Conservation (phyloP, 2,329 filamentous ascomycete species). For the Paraphoma sp. region DNA sequence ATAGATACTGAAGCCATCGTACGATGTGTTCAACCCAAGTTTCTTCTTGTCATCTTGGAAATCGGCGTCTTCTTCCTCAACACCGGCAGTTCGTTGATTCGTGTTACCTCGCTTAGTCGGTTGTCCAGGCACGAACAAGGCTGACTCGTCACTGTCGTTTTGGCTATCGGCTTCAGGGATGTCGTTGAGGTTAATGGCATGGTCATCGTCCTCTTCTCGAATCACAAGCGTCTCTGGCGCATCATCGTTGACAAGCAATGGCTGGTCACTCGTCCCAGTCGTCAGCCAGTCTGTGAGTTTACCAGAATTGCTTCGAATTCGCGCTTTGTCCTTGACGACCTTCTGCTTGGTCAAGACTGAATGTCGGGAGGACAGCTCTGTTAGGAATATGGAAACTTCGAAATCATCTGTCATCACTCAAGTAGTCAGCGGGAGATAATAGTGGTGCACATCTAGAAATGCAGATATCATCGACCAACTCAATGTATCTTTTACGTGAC, state of each 20-base stretch:
- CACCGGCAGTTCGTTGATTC: slow-evolving; percentile 17
- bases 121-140: slow-evolving; percentile 30
- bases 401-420: slow-evolving; percentile 76
- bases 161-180: slow-evolving; percentile 58
- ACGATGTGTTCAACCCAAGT: slow-evolving; percentile 80
- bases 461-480: no score
- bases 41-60: slow-evolving; percentile 89
- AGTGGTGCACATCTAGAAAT: neutral
- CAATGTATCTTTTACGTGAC: neutral
- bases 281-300: slow-evolving; percentile 57
- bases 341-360: slow-evolving; percentile 87
- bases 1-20: slow-evolving; percentile 96
- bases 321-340: slow-evolving; percentile 60
- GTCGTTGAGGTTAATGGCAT: slow-evolving; percentile 56
- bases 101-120: slow-evolving; percentile 25
- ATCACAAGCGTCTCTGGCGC: slow-evolving; percentile 55
- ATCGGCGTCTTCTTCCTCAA: slow-evolving; percentile 28
- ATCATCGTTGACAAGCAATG: slow-evolving; percentile 50
- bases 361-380: slow-evolving; percentile 83
- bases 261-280: slow-evolving; percentile 48
- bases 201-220: slow-evolving; percentile 66
- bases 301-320: slow-evolving; percentile 53
- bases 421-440: slow-evolving; percentile 19
- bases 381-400: slow-evolving; percentile 92
- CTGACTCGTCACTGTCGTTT: slow-evolving; percentile 43